These are phyloP conservation scores for Fistulifera solaris DNA, from an alignment of 108 stramenopile species.

Conservation along the genomic window DNA sequence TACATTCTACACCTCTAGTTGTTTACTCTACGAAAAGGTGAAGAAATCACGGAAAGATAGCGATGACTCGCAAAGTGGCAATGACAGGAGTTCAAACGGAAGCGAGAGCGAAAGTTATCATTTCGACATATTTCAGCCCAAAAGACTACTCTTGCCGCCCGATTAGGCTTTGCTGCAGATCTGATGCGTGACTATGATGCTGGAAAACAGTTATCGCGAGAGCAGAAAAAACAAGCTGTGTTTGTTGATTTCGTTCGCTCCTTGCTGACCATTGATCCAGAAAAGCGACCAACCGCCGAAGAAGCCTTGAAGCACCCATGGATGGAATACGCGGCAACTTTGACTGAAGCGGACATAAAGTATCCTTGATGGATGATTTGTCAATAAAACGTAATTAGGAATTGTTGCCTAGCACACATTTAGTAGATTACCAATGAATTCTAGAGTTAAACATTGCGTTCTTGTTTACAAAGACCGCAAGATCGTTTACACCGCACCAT, in stretches of 20 bases:
- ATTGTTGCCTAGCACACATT: too few relatives aligned
- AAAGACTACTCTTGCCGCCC: conserved; percentile 53
- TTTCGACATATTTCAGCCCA: conserved; percentile 73
- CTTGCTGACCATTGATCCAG: conserved; percentile 76
- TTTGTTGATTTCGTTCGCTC: conserved; percentile 78
- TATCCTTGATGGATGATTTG: too few relatives aligned
- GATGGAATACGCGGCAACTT: conserved; percentile 62
- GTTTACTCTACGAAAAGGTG: conserved; percentile 79
- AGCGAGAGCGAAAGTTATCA: conserved; percentile 21
- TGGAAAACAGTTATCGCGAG: conserved; percentile 8
- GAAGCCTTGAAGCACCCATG: conserved; percentile 83
- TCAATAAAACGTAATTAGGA: too few relatives aligned
- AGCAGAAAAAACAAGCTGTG: conserved; percentile 45
- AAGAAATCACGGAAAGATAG: conserved; percentile 18
- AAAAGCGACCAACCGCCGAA: conserved; percentile 55
- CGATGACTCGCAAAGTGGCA: conserved; percentile 20
- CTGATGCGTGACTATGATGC: conserved; percentile 37
- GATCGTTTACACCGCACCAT: conserved; percentile 83
- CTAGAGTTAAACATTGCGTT: too few relatives aligned
- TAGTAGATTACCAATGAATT: too few relatives aligned
- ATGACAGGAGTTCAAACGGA: conserved; percentile 5
- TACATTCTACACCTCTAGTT: conserved; percentile 83
- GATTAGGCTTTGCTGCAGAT: conserved; percentile 61
- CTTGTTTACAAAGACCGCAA: too few relatives aligned
- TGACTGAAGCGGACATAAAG: conserved; percentile 68